Percentiles rank a stretch among this genome's conserved stretches.
Evolutionary conservation across 1,139 yeast genomes (phyloP).

Genomic region (Meyerozyma elateridarum): DNA sequence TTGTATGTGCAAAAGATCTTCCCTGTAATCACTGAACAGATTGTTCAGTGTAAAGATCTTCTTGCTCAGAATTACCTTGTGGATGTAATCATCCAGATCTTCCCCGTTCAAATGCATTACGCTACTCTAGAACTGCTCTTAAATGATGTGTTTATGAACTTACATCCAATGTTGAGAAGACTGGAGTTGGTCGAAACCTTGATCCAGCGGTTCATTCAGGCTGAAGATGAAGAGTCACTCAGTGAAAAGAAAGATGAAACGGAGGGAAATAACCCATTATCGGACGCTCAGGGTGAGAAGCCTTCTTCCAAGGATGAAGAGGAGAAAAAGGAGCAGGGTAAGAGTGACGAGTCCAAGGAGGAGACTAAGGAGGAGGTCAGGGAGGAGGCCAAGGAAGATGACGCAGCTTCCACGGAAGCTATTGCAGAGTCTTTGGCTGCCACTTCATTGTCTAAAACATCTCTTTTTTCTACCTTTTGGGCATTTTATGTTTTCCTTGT

Average conservation of each 20-base stretch:
- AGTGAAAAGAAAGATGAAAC: constrained; percentile 5
- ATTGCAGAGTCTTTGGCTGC: no score
- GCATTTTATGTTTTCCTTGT: constrained; percentile 52
- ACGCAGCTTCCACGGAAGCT: constrained; percentile 1
- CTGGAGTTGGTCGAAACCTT: constrained; percentile 64
- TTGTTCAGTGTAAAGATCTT: constrained; percentile 86
- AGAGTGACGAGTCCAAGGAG: constrained; percentile 17
- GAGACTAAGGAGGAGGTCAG: not conserved
- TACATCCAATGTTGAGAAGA: constrained; percentile 67
- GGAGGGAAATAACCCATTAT: constrained; percentile 18
- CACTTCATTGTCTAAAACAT: not conserved
- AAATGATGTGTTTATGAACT: constrained; percentile 53
- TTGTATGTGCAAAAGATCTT: constrained; percentile 63
- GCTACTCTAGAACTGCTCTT: constrained; percentile 66
- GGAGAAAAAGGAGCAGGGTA: constrained; percentile 5
- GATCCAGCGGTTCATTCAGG: constrained; percentile 62
- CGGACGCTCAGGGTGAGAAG: no score
- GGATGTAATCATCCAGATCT: constrained; percentile 88
- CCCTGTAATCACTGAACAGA: constrained; percentile 83
- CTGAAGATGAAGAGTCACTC: not conserved
- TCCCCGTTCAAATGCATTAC: constrained; percentile 89
- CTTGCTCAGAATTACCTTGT: constrained; percentile 87
- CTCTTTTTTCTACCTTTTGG: constrained; percentile 46
- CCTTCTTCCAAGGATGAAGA: constrained; percentile 6
- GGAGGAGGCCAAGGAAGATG: not conserved